Conservation (phyloP, 2,329 filamentous ascomycete genomes). For the Phyllosticta paracitricarpa region DNA sequence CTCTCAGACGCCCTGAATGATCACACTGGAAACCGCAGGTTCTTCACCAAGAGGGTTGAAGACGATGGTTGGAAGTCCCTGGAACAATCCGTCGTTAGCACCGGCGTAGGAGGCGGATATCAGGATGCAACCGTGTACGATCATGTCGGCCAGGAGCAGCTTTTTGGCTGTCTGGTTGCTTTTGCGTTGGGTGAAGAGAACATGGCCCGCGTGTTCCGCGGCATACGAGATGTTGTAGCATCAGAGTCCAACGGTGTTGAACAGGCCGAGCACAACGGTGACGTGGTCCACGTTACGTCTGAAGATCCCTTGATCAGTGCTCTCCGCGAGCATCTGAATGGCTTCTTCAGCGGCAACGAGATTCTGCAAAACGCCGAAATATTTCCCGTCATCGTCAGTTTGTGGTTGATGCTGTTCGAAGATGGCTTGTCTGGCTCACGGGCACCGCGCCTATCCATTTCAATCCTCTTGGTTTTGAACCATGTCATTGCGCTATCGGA, state of each 20-base stretch:
- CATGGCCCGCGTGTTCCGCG: conserved; percentile 55
- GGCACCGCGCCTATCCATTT: conserved; percentile 26
- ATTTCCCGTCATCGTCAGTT: conserved; percentile 28
- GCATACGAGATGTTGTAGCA: conserved; percentile 19
- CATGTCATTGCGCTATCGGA: conserved; percentile 25
- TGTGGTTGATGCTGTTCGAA: conserved; percentile 27
- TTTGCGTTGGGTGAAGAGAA: conserved; percentile 73
- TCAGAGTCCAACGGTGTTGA: not conserved
- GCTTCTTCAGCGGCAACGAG: conserved; percentile 30
- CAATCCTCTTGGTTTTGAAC: conserved; percentile 26
- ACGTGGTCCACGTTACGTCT: conserved; percentile 15
- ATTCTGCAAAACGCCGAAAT: conserved; percentile 32
- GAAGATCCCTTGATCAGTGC: conserved; percentile 4
- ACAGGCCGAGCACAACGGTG: conserved; percentile 7
- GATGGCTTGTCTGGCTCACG: conserved; percentile 21
- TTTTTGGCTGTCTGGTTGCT: conserved; percentile 73
- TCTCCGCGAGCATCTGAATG: conserved; percentile 22
- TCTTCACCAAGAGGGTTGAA: conserved; percentile 68
- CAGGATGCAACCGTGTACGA: conserved; percentile 24
- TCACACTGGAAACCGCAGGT: conserved; percentile 78
- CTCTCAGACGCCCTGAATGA: conserved; percentile 65
- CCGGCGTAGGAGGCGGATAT: conserved; percentile 37
- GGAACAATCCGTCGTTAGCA: conserved; percentile 60
- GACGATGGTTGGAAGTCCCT: conserved; percentile 70
- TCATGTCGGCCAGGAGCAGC: conserved; percentile 48